Evolutionary conservation across 257 asterid species (phyloP).

Genomic region (Apocynum venetum): DNA sequence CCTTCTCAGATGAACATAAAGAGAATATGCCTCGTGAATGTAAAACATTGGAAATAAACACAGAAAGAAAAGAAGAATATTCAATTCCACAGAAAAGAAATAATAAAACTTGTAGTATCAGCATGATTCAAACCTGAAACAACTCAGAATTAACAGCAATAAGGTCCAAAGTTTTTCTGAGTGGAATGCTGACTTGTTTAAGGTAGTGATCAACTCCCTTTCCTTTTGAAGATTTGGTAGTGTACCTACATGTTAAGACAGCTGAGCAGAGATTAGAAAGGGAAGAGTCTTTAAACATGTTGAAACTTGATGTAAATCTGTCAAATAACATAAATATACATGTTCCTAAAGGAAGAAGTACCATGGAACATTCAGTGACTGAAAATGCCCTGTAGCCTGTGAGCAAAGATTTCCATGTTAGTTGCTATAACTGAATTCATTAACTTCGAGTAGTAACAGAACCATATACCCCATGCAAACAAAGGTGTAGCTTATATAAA

Average conservation of each 20-base stretch:
- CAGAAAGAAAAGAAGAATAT: neutral
- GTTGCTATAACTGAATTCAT: neutral
- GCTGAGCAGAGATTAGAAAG: slow-evolving; percentile 16
- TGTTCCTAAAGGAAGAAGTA: slow-evolving; percentile 21
- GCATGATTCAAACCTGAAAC: slow-evolving; percentile 42
- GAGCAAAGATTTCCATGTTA: slow-evolving; percentile 19
- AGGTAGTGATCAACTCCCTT: slow-evolving; percentile 33
- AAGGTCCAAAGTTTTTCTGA: slow-evolving; percentile 45
- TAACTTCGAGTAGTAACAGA: neutral
- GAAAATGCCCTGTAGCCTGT: slow-evolving; percentile 48
- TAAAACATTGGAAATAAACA: neutral
- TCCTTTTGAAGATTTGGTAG: slow-evolving; percentile 31
- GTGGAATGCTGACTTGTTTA: slow-evolving; percentile 29
- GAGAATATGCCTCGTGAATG: neutral
- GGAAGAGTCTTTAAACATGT: slow-evolving; percentile 10
- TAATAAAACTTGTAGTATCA: neutral
- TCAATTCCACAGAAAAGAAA: slow-evolving; percentile 2
- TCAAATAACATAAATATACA: neutral
- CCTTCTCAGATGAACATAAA: neutral
- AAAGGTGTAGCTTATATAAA: neutral
- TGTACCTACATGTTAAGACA: slow-evolving; percentile 43
- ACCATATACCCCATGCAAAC: neutral
- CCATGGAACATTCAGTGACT: slow-evolving; percentile 49
- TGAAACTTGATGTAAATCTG: slow-evolving; percentile 1
- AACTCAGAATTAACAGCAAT: slow-evolving; percentile 42